These are phyloP conservation scores for Pythium aristosporum DNA, from an alignment of 352 stramenopile genomes.

Conservation along the genomic window DNA sequence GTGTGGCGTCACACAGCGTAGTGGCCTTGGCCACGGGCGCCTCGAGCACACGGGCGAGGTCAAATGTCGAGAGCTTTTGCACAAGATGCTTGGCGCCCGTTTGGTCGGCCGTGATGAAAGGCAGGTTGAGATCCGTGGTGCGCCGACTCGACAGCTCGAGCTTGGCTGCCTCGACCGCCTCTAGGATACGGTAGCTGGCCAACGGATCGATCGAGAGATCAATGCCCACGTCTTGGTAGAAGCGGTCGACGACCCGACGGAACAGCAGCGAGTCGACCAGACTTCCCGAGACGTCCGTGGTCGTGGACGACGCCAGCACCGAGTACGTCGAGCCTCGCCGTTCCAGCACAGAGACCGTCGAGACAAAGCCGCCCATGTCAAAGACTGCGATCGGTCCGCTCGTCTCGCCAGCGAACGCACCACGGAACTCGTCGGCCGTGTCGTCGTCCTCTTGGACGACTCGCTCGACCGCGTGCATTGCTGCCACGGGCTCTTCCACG, in stretches of 20 bases:
- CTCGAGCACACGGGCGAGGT: slow-evolving; percentile 50
- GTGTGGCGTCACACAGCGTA: slow-evolving; percentile 35
- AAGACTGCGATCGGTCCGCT: slow-evolving; percentile 51
- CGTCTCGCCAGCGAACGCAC: slow-evolving; percentile 14
- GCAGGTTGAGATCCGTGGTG: slow-evolving; percentile 68
- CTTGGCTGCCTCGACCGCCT: slow-evolving; percentile 71
- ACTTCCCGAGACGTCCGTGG: slow-evolving; percentile 41
- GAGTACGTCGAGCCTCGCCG: slow-evolving; percentile 30
- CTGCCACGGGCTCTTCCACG: slow-evolving; percentile 63
- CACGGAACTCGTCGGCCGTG: slow-evolving; percentile 19
- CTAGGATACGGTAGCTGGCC: slow-evolving; percentile 65
- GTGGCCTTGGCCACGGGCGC: slow-evolving; percentile 32
- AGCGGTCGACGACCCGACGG: slow-evolving; percentile 47
- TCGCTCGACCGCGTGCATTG: slow-evolving; percentile 49
- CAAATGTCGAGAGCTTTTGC: slow-evolving; percentile 56
- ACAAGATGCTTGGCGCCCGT: slow-evolving; percentile 72
- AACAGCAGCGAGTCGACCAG: slow-evolving; percentile 54
- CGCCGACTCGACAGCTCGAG: slow-evolving; percentile 56
- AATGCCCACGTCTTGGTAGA: slow-evolving; percentile 54
- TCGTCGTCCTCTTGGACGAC: slow-evolving; percentile 35
- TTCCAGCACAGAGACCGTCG: slow-evolving; percentile 51
- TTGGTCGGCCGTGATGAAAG: slow-evolving; percentile 73
- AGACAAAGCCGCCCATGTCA: slow-evolving; percentile 67
- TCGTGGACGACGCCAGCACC: slow-evolving; percentile 39
- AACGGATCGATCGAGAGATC: slow-evolving; percentile 71